phyloP scores from a whole-genome alignment of 2,329 filamentous ascomycete species.

The Fusarium sp. region DNA sequence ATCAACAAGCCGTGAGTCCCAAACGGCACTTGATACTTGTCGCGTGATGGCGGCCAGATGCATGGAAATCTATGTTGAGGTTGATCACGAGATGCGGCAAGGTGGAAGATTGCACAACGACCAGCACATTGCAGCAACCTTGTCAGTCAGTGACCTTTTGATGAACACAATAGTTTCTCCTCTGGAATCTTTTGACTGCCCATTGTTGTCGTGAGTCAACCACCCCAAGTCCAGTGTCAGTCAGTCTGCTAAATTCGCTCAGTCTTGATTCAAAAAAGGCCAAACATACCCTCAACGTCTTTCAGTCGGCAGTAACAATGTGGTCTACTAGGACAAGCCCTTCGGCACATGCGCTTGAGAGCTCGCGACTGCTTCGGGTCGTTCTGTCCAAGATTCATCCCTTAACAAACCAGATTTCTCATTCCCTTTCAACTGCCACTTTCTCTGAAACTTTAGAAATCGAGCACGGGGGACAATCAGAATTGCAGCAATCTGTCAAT shows the following conservation, averaged over 20 bases:
- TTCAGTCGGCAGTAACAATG: neutral
- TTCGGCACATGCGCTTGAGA: neutral
- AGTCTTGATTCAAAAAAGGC: neutral
- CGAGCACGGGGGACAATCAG: neutral
- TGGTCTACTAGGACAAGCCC: slow-evolving; percentile 8
- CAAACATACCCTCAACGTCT: accelerated
- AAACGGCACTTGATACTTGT: slow-evolving; percentile 6
- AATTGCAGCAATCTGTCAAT: neutral
- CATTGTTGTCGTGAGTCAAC: slow-evolving; percentile 20
- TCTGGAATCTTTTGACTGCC: slow-evolving; percentile 15
- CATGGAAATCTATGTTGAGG: slow-evolving; percentile 17
- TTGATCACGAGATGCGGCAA: slow-evolving; percentile 21
- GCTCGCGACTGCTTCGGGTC: neutral
- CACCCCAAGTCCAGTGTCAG: neutral
- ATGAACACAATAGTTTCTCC: slow-evolving; percentile 13
- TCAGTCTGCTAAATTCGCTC: neutral
- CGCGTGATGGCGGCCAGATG: slow-evolving; percentile 19
- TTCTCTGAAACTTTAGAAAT: accelerated
- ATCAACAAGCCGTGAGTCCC: neutral
- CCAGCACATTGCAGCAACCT: neutral
- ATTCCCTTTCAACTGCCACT: neutral
- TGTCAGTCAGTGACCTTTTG: slow-evolving; percentile 12
- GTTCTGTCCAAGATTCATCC: neutral
- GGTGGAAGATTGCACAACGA: slow-evolving; percentile 24
- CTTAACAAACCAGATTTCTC: neutral